Percentiles rank a stretch among this genome's conserved stretches.
Evolutionary conservation across 805 yeast genomes (phyloP).

Genomic region (Pichia exigua): DNA sequence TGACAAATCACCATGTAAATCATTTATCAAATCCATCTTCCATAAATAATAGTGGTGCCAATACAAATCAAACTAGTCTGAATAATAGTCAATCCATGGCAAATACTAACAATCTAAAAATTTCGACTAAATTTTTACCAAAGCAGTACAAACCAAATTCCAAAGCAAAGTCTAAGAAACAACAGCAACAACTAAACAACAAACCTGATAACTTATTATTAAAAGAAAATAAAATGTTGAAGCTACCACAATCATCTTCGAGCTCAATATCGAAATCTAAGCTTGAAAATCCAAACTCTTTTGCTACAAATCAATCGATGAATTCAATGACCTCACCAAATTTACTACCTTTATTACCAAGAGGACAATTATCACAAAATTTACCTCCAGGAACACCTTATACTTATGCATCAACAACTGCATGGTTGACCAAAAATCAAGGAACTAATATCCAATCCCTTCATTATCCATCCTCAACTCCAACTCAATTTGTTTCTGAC

Average conservation of each 20-base stretch:
- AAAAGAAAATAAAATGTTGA: neutral
- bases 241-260: neutral
- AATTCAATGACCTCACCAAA: conserved; percentile 28
- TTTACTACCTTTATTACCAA: conserved; percentile 34
- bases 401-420: conserved; percentile 22
- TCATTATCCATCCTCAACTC: conserved; percentile 62
- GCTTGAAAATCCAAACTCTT: neutral
- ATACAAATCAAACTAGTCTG: neutral
- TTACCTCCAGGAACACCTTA: conserved; percentile 23
- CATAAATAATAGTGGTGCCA: neutral
- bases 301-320: neutral
- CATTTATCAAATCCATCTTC: neutral
- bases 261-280: neutral
- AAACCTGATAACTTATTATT: neutral
- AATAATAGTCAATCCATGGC: neutral
- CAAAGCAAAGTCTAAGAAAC: conserved; percentile 11
- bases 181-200: conserved; percentile 6
- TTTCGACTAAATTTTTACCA: conserved; percentile 27
- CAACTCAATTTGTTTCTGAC: conserved; percentile 63
- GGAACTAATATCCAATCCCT: conserved; percentile 40
- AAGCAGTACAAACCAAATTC: conserved; percentile 31
- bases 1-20: neutral
- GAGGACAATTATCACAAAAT: conserved; percentile 22
- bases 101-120: conserved; percentile 1
- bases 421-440: conserved; percentile 24